These are phyloP conservation scores for Raphidocelis subcapitata DNA, from an alignment of 139 green algal species.

Conservation along the genomic window DNA sequence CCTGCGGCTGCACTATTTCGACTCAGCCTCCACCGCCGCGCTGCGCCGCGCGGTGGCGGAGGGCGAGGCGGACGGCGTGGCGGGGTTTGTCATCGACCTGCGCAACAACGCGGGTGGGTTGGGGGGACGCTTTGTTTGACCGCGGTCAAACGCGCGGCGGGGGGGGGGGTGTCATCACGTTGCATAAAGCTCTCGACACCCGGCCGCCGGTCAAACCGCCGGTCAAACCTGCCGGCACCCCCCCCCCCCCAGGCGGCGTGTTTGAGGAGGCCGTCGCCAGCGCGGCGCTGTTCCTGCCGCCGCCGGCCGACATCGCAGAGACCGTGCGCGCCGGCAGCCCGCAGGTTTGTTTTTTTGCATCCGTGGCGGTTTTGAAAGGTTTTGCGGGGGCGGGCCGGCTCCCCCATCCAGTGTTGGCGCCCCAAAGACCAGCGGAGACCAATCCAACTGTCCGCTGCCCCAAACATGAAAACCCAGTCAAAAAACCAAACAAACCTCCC, in stretches of 20 bases:
- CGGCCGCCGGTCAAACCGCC: not conserved
- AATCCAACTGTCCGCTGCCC: too few species aligned
- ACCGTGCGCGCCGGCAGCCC: conserved; percentile 28
- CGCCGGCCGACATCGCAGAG: conserved; percentile 16
- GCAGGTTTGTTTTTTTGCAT: not conserved
- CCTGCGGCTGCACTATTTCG: conserved; percentile 60
- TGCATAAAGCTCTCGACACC: not conserved
- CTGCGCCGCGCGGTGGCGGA: conserved; percentile 24
- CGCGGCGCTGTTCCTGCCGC: conserved; percentile 40
- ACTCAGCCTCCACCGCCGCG: conserved; percentile 27
- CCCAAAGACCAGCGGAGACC: not conserved
- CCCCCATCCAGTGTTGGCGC: not conserved
- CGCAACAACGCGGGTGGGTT: conserved; percentile 62
- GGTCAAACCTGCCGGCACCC: too few species aligned
- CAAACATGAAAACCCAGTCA: too few species aligned
- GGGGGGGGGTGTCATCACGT: not conserved
- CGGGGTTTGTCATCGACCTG: conserved; percentile 63
- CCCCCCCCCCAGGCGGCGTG: conserved; percentile 35
- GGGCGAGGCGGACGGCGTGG: conserved; percentile 32
- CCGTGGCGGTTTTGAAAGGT: not conserved
- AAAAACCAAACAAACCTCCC: too few species aligned
- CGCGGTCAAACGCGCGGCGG: not conserved
- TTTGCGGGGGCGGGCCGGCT: not conserved
- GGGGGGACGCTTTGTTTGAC: not conserved
- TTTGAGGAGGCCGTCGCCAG: conserved; percentile 66